These are phyloP conservation scores for Brachypodium distachyon DNA, from an alignment of 202 grass and related monocot genomes.

Conservation along the genomic window DNA sequence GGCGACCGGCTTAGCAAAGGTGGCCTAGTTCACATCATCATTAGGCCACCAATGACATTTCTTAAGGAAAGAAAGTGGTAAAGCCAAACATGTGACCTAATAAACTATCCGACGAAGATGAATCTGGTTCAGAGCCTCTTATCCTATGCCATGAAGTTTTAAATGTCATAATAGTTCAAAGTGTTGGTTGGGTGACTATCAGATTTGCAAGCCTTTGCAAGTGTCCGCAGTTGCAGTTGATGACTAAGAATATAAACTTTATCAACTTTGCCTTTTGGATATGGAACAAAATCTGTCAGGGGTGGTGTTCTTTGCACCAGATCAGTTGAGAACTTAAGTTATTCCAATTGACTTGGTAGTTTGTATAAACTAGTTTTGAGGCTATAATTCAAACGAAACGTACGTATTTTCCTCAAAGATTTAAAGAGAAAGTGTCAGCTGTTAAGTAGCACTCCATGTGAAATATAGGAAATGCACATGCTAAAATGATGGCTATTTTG, in stretches of 20 bases:
- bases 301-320: background rate
- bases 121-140: slow-evolving; percentile 2
- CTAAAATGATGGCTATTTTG: background rate
- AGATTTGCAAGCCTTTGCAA: slow-evolving; percentile 3
- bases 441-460: background rate
- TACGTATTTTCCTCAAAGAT: background rate
- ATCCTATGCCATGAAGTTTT: background rate
- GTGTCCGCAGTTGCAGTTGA: background rate
- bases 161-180: background rate
- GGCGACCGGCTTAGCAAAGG: slow-evolving; percentile 8
- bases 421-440: background rate
- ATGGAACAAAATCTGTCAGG: background rate
- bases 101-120: slow-evolving; percentile 29
- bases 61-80: slow-evolving; percentile 22
- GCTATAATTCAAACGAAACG: background rate
- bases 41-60: background rate
- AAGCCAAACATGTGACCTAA: slow-evolving; percentile 16
- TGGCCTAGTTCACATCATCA: background rate
- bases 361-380: background rate
- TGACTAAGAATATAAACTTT: background rate
- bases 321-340: background rate
- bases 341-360: slow-evolving; percentile 10
- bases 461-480: background rate
- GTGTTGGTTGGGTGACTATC: background rate
- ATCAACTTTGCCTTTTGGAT: slow-evolving; percentile 6